These are phyloP conservation scores for Fusarium miscanthi DNA, from an alignment of 2,329 filamentous ascomycete species.

Conservation along the genomic window DNA sequence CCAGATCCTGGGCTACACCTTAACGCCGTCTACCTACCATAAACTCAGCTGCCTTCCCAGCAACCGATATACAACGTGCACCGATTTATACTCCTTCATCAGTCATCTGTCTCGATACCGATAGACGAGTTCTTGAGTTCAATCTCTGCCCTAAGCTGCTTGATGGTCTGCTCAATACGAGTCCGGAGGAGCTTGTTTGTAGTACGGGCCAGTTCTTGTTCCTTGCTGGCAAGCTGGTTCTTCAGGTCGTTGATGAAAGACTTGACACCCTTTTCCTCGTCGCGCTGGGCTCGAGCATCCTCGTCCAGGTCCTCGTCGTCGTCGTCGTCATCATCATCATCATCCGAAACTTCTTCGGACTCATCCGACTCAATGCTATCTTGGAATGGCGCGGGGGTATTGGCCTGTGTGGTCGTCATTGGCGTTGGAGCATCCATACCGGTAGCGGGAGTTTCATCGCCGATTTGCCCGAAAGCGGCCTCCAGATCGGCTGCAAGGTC, in stretches of 20 bases:
- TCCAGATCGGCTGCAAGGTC: conserved; percentile 67
- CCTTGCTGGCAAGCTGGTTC: conserved; percentile 59
- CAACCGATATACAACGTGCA: neutral
- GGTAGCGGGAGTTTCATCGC: conserved; percentile 56
- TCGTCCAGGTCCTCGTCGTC: conserved; percentile 67
- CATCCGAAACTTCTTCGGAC: conserved; percentile 53
- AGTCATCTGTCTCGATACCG: conserved; percentile 54
- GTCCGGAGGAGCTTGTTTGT: conserved; percentile 61
- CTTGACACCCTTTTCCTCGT: conserved; percentile 65
- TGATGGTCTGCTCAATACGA: conserved; percentile 63
- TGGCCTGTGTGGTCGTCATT: conserved; percentile 54
- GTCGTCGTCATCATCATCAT: conserved; percentile 64
- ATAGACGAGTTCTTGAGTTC: conserved; percentile 59
- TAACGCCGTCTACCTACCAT: conserved; percentile 28
- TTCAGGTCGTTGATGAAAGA: conserved; percentile 66
- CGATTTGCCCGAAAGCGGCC: conserved; percentile 60
- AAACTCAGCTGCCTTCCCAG: neutral
- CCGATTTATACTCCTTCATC: neutral
- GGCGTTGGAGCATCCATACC: conserved; percentile 59
- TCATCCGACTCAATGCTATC: conserved; percentile 58
- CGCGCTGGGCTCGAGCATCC: conserved; percentile 61
- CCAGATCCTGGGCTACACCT: conserved; percentile 19
- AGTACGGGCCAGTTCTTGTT: conserved; percentile 57
- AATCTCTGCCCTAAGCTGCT: conserved; percentile 58
- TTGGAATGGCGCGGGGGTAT: conserved; percentile 59